phyloP scores from a whole-genome alignment of 176 grass and related monocot genomes.

The Aegilops speltoides region DNA sequence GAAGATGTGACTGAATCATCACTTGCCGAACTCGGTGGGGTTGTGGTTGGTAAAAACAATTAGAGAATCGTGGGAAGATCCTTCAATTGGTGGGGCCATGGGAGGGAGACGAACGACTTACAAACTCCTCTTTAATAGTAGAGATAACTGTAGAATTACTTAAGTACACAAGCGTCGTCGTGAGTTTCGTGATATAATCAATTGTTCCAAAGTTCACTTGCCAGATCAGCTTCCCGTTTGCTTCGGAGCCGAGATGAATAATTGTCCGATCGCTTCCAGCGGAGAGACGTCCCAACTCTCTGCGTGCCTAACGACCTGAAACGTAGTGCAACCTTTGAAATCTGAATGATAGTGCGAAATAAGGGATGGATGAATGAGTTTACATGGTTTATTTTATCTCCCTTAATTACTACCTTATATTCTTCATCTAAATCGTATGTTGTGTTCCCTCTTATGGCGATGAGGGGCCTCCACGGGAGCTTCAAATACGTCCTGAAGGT shows the following conservation, averaged over 20 bases:
- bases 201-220: background rate
- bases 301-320: constrained; percentile 69
- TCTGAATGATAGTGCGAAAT: background rate
- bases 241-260: constrained; percentile 43
- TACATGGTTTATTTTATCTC: background rate
- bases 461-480: constrained; percentile 90
- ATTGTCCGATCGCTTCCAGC: constrained; percentile 65
- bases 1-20: too few relatives aligned
- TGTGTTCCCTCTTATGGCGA: constrained; percentile 72
- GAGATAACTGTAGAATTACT: background rate
- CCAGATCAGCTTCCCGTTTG: background rate
- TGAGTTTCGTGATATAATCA: background rate
- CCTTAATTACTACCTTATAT: constrained; percentile 39
- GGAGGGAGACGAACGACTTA: too few relatives aligned
- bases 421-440: constrained; percentile 73
- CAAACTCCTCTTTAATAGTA: too few relatives aligned
- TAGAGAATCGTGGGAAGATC: too few relatives aligned
- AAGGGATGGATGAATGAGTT: background rate
- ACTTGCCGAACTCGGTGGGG: too few relatives aligned
- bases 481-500: constrained; percentile 65
- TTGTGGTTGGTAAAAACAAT: too few relatives aligned
- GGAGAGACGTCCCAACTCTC: constrained; percentile 88
- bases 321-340: background rate
- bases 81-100: too few relatives aligned
- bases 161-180: background rate